Base-by-base conservation (phyloP, 805 yeast species). In the Candida palmyrensis region DNA sequence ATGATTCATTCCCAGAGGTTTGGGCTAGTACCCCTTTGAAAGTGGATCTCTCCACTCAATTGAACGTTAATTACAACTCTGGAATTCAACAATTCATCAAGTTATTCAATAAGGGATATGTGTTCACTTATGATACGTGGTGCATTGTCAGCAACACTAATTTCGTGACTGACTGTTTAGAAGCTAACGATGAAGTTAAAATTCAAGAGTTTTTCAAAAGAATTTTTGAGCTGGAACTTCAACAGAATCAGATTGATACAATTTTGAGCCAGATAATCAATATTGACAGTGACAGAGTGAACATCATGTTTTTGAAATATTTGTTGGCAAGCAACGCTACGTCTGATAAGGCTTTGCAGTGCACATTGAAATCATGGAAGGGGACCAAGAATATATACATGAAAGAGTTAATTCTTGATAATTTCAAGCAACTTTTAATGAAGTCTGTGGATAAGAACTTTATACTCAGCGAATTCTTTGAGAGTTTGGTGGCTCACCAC, bases 101-200 rank as follows among this genome's bases (percentile, higher is more conserved):
- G 9, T 38, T 39, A 4, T 59, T 62, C 38, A 38, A 41, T 8
- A 48, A 49, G n/a, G 67, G 67, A 0, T 50, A 47, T 24, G 47
- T 47, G 6, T 66, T 66, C 44, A 49, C 46, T 14, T 29, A 45
- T 5, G 35, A 36, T 5, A 64, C 71, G 3, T 58, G 68, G 60
- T 42, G 38, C 3, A 48, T 54, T 6, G 27, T 65, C 3, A 43
- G 62, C 17, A 62, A 53, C 30, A 45, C 49, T 17, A 44, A 45
- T 10, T 62, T 63, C 32, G 43, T 53, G 3, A 25, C 37, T 20
- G 50, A 45, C 13, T 13, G 35, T 3, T 44, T 59, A 27, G 49
- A 48, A 22, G 34, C 32, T 8, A 45, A 47, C 5, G 29, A 37
- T 2, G 31, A 32, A n/a, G 27, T 62, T 7, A 32, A 40, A 2